Evolutionary conservation across 805 yeast genomes (phyloP), one percentile per base, ranked within the genome.

Genomic region (Sugiyamaella chiloensis): DNA sequence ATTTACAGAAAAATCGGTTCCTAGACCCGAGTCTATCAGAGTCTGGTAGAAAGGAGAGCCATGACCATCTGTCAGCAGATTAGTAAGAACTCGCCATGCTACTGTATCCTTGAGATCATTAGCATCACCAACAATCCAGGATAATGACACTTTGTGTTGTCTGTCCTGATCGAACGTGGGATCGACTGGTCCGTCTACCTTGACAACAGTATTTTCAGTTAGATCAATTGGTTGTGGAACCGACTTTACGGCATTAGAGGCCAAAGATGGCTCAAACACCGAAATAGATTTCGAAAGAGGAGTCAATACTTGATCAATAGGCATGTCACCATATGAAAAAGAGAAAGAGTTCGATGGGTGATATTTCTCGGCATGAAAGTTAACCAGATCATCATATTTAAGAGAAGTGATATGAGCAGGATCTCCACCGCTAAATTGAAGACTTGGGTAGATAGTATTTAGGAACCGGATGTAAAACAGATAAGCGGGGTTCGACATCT

Each of bases 351-450:
- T 93, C 1, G 95, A 83, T 2, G 99, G 97, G 62, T 90, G 96
- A 64, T 93, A 93, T 58, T 84, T 78, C 2, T 66, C 61, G 4
- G 72, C 63, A 60, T 93, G 98, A 70, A 87, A 93, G 19, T 82
- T 81, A 3, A 84, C 70, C 48, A 93, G 72, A 51, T 87, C 95
- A 54, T 82, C 81, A 62, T 91, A 85, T 5, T 75, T 69, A 51
- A 91, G 69, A 52, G 80, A 75, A 0, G 96, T 86, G 48, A 93
- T 93, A 45, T 74, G 71, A 17, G 75, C 65, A 0, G 99, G 99
- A 61, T 91, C 96, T 48, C 99, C 99, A 26, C 97, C 99, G 1
- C 96, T 84, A 67, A 88, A 88, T 61, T 88, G 77, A 58, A 93
- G 70, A 6, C 90, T 78, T 1, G 96, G 93, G 59, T 88, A 93